Evolutionary conservation across 768 basidiomycete genomes (phyloP).

Genomic region (Pleurotus pulmonarius): DNA sequence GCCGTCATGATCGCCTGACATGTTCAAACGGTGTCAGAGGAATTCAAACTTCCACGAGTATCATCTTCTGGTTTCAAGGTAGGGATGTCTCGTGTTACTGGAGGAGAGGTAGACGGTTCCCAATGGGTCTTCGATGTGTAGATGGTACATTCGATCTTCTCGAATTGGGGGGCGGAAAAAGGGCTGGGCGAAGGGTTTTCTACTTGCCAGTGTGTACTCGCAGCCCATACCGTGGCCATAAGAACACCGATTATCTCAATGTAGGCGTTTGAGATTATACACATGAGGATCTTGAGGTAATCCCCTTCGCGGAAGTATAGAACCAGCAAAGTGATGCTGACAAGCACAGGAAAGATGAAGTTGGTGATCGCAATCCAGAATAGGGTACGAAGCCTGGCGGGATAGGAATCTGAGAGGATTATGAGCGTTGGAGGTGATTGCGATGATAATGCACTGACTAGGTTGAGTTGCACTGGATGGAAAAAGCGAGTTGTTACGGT

Average conservation of each 20-base stretch:
- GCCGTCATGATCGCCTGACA: too few relatives aligned
- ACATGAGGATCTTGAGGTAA: conserved; percentile 11
- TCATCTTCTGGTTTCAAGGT: too few relatives aligned
- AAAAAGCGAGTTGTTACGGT: not conserved
- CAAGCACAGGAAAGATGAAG: conserved; percentile 24
- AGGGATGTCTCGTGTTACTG: too few relatives aligned
- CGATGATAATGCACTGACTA: not conserved
- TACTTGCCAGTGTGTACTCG: conserved; percentile 11
- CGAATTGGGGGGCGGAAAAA: too few relatives aligned
- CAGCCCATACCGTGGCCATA: conserved; percentile 22
- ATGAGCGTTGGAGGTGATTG: not conserved
- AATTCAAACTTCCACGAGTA: too few relatives aligned
- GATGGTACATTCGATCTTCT: too few relatives aligned
- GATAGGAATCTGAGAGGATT: conserved; percentile 8
- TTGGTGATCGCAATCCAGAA: conserved; percentile 25
- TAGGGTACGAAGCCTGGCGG: conserved; percentile 12
- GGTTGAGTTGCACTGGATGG: not conserved
- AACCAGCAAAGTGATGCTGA: conserved; percentile 18
- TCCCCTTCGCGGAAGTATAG: conserved; percentile 6
- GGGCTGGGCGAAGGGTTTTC: too few relatives aligned
- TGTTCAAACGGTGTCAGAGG: too few relatives aligned
- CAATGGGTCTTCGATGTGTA: too few relatives aligned
- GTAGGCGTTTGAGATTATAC: conserved; percentile 17
- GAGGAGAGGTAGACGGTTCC: too few relatives aligned
- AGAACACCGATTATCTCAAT: conserved; percentile 24